These are phyloP conservation scores for Xylaria hypoxylon DNA, from an alignment of 2,329 filamentous ascomycete species.

Conservation along the genomic window DNA sequence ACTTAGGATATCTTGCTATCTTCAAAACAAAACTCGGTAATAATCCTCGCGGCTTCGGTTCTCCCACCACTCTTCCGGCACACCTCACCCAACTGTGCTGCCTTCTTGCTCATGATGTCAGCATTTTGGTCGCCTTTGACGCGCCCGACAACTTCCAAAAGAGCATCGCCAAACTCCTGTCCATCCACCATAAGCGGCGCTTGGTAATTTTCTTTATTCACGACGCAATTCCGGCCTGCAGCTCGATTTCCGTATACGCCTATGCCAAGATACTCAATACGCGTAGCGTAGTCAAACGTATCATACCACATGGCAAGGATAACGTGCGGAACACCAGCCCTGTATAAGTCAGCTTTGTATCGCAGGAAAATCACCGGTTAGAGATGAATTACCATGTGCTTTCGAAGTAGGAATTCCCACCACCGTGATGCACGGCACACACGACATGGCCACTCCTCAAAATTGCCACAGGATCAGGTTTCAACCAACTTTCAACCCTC, in stretches of 20 bases:
- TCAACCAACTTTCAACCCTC: slow-evolving; percentile 21
- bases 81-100: slow-evolving; percentile 15
- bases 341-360: slow-evolving; percentile 3
- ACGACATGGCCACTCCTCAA: slow-evolving; percentile 17
- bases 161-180: slow-evolving; percentile 20
- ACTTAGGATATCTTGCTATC: too few relatives aligned
- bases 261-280: slow-evolving; percentile 24
- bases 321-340: slow-evolving; percentile 18
- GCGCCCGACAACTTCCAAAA: slow-evolving; percentile 16
- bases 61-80: slow-evolving; percentile 28
- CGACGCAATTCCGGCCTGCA: slow-evolving; percentile 10
- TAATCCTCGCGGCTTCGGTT: slow-evolving; percentile 17
- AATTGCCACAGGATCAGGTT: slow-evolving; percentile 16
- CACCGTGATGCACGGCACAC: slow-evolving; percentile 21
- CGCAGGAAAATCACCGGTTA: not conserved
- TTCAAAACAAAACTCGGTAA: slow-evolving; percentile 17
- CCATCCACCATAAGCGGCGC: slow-evolving; percentile 23
- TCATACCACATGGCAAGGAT: slow-evolving; percentile 20
- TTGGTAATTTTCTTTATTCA: slow-evolving; percentile 20
- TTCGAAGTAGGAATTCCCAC: slow-evolving; percentile 23
- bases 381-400: slow-evolving; percentile 7
- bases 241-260: not conserved
- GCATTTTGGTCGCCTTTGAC: not conserved
- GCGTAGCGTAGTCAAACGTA: slow-evolving; percentile 23
- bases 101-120: slow-evolving; percentile 10